A percentile compares a stretch with the other conserved stretches of the same genome.
Evolutionary conservation across 768 basidiomycete genomes (phyloP).

Genomic region (Psilocybe subaeruginosa): DNA sequence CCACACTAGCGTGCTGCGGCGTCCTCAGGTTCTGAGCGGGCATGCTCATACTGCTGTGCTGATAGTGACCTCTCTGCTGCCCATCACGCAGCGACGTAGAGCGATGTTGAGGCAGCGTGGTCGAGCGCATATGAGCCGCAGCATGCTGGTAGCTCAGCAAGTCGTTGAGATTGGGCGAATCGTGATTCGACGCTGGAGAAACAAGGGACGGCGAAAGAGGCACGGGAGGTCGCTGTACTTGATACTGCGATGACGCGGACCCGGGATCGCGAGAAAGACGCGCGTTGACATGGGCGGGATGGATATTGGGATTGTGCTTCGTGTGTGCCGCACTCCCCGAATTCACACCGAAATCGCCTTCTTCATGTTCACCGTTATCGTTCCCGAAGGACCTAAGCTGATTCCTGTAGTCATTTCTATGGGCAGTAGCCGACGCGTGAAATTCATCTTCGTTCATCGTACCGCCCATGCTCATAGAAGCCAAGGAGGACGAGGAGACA

Average conservation of each 20-base stretch:
- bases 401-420: conserved; percentile 14
- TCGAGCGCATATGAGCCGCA: conserved; percentile 42
- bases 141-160: conserved; percentile 23
- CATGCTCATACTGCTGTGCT: conserved; percentile 53
- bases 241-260: conserved; percentile 7
- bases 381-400: background rate
- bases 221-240: conserved; percentile 18
- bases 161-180: conserved; percentile 17
- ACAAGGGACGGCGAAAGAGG: conserved; percentile 19
- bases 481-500: conserved; percentile 6
- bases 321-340: conserved; percentile 4
- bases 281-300: conserved; percentile 30
- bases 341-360: conserved; percentile 1
- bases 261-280: conserved; percentile 27
- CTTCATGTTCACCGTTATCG: background rate
- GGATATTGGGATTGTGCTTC: conserved; percentile 22
- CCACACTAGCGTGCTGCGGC: conserved; percentile 34
- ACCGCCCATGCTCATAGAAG: conserved; percentile 17
- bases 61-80: conserved; percentile 41
- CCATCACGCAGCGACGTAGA: conserved; percentile 23
- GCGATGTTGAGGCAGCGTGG: conserved; percentile 47
- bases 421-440: conserved; percentile 25
- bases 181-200: conserved; percentile 12
- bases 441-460: conserved; percentile 40
- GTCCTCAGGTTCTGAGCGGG: conserved; percentile 34